Base-by-base conservation (phyloP, 2,329 filamentous ascomycete species). In the Knoxdaviesia proteae region DNA sequence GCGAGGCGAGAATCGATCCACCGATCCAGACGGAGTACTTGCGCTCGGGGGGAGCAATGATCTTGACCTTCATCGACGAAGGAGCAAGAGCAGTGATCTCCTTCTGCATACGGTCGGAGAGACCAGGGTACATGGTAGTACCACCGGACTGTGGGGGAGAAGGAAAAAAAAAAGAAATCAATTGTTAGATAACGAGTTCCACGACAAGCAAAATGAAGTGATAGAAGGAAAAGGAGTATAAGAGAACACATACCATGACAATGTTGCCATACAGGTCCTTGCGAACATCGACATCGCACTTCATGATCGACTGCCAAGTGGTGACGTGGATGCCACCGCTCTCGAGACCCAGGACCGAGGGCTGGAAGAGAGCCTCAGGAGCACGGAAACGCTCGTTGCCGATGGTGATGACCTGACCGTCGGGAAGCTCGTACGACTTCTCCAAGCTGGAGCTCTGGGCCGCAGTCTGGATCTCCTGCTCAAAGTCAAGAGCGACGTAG, bases 11-110 rank as follows among this genome's bases (percentile, higher is more conserved):
- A 71, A 98, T 98, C 67, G 90, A 98, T 78, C 90, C 90, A 90
- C 90, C 90, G 66, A 98, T 98, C 90, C 90, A 98, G 76, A 98
- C 90, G 51, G 90, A 96, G 84, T 98, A 98, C 79, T 98, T 98
- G 71, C 90, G 84, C 83, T 98, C 90, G 55, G 90, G 90, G 57
- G 90, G 90, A 71, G 90, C 90, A 64, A 98, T 96, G 71, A 98
- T 96, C 84, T 96, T 96, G 78, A 98, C 88, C 84, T 96, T 96
- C 90, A 98, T 96, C 61, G 87, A 94, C 53, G 90, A 96, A 61
- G 90, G 90, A 63, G 90, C 90, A 69, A 98, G 83, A 63, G 87
- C 82, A 65, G 87, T 96, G 66, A 98, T 96, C 77, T 98, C 90
- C 84, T 98, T 96, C 73, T 98, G 90, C 90, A 98, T 96, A 78